A percentile compares a stretch with the other conserved stretches of the same genome.
Evolutionary conservation across 2,329 filamentous ascomycete species (phyloP).

Genomic region (Dothistroma septosporum): DNA sequence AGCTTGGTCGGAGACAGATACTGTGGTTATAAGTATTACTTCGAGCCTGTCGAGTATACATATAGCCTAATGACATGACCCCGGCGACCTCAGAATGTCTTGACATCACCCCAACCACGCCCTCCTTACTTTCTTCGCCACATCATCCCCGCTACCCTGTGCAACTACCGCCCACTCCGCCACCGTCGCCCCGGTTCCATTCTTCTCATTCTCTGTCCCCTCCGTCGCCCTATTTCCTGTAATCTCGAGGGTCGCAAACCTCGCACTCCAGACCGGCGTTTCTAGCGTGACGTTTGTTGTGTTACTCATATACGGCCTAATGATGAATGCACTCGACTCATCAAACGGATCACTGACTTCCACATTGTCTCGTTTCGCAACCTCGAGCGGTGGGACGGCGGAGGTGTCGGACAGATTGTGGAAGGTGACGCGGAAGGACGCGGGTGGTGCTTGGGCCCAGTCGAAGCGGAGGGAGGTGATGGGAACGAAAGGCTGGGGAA

Average conservation of each 20-base stretch:
- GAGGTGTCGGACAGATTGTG: conserved; percentile 45
- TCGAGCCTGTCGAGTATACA: no score
- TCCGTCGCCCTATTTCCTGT: conserved; percentile 43
- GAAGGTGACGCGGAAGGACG: conserved; percentile 52
- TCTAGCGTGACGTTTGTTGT: conserved; percentile 44
- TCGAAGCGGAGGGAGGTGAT: conserved; percentile 54
- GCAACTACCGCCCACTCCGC: conserved; percentile 44
- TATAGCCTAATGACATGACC: no score
- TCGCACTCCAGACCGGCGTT: conserved; percentile 40
- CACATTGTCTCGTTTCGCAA: conserved; percentile 30
- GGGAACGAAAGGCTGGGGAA: conserved; percentile 39
- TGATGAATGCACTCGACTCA: conserved; percentile 32
- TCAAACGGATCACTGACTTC: conserved; percentile 43
- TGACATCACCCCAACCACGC: neutral
- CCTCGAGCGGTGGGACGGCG: conserved; percentile 25
- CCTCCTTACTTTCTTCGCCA: conserved; percentile 3
- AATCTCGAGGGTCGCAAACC: conserved; percentile 47
- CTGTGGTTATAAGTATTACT: no score
- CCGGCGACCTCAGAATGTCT: no score
- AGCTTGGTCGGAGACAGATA: no score
- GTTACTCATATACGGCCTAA: conserved; percentile 43
- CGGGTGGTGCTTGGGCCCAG: conserved; percentile 56
- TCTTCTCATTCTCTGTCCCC: conserved; percentile 25
- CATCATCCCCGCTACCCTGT: conserved; percentile 5
- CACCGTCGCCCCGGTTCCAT: conserved; percentile 48